phyloP scores from a whole-genome alignment of 345 rosid genomes.

The Laguncularia racemosa region DNA sequence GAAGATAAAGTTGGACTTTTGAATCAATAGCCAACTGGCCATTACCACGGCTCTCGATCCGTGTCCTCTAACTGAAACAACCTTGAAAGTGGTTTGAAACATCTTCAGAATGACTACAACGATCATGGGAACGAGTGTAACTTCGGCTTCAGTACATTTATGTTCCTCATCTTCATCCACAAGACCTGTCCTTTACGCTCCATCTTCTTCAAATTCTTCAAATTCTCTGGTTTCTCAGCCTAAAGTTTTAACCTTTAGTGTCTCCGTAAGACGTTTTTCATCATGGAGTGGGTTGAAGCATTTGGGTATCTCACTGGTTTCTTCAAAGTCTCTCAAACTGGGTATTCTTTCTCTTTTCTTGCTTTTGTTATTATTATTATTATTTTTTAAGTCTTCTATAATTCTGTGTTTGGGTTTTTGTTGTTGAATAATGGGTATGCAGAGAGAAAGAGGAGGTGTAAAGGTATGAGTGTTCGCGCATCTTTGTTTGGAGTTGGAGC shows the following conservation, averaged over 20 bases:
- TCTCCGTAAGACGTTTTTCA: slow-evolving; percentile 32
- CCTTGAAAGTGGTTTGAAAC: too few species aligned
- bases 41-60: too few species aligned
- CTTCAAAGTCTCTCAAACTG: slow-evolving; percentile 31
- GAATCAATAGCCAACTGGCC: too few species aligned
- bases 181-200: slow-evolving; percentile 6
- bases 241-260: slow-evolving; percentile 24
- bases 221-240: slow-evolving; percentile 16
- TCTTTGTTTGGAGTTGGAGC: slow-evolving; percentile 98
- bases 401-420: neutral
- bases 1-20: too few species aligned
- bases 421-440: slow-evolving; percentile 18
- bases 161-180: too few species aligned
- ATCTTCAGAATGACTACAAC: too few species aligned
- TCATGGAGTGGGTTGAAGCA: slow-evolving; percentile 71
- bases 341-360: slow-evolving; percentile 24
- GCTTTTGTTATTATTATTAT: neutral
- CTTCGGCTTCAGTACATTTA: too few species aligned
- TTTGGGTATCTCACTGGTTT: slow-evolving; percentile 46
- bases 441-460: slow-evolving; percentile 50
- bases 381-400: neutral
- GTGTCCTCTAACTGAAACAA: too few species aligned
- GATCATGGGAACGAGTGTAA: too few species aligned
- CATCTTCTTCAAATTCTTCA: slow-evolving; percentile 25
- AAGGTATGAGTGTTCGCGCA: slow-evolving; percentile 43